phyloP scores from a whole-genome alignment of 208 protist species.

The Wallacemonas sp. region DNA sequence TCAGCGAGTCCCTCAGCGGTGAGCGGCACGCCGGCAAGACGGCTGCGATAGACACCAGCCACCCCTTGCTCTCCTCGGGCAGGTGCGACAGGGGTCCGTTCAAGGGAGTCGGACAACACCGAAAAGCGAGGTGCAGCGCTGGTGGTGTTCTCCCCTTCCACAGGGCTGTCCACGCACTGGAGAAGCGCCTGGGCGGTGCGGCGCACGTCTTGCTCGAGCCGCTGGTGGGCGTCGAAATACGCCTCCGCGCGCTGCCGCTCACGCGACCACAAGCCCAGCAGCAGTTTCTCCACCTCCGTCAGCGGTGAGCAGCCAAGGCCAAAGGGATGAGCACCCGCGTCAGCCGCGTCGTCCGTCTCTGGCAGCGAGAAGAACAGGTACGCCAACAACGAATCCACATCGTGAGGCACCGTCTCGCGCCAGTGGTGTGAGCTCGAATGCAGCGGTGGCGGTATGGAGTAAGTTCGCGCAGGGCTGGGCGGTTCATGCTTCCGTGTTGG shows the following conservation, averaged over 20 bases:
- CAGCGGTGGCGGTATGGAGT: constrained; percentile 4
- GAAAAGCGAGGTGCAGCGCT: background rate
- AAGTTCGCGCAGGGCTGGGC: background rate
- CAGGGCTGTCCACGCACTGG: background rate
- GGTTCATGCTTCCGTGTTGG: too few relatives aligned
- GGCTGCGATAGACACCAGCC: background rate
- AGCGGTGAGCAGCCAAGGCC: constrained; percentile 1
- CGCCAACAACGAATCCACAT: constrained; percentile 23
- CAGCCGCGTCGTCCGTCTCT: background rate
- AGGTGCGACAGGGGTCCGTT: too few relatives aligned
- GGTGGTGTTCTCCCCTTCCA: background rate
- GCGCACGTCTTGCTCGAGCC: constrained; percentile 28
- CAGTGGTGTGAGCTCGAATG: constrained; percentile 7
- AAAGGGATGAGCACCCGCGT: background rate
- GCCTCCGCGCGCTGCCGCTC: constrained; percentile 28
- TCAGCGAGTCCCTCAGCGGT: background rate
- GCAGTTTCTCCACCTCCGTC: constrained; percentile 15
- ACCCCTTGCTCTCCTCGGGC: background rate
- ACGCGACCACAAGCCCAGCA: constrained; percentile 28
- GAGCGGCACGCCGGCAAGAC: background rate
- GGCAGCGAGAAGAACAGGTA: constrained; percentile 3
- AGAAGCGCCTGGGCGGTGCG: constrained; percentile 24
- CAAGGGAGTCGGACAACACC: background rate
- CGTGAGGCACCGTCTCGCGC: constrained; percentile 21
- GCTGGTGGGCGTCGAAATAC: constrained; percentile 27